Conservation (phyloP, 768 basidiomycete genomes). For the Hericium rajendrae region DNA sequence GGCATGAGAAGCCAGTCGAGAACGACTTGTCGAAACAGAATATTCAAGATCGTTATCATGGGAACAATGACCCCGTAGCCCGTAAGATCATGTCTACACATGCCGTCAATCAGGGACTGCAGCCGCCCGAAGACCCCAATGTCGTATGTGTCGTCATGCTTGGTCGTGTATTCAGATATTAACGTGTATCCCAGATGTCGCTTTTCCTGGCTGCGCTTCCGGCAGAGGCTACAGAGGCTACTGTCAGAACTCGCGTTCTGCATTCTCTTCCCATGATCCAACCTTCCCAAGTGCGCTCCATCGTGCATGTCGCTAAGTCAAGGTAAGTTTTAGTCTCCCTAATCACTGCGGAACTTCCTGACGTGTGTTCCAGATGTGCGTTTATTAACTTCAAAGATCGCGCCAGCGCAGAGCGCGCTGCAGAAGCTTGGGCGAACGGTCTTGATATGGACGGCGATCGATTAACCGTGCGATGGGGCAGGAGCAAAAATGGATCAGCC, state of each 20-base stretch:
- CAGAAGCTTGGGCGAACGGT: constrained; percentile 84
- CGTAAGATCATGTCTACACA: constrained; percentile 76
- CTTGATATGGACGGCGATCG: constrained; percentile 75
- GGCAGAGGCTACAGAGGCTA: constrained; percentile 56
- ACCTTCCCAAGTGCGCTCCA: constrained; percentile 63
- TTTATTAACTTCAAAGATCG: constrained; percentile 92
- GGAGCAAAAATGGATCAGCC: constrained; percentile 36
- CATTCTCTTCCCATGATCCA: constrained; percentile 56
- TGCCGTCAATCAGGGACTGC: constrained; percentile 74
- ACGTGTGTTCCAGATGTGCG: constrained; percentile 55
- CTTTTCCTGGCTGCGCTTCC: constrained; percentile 79
- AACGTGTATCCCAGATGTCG: constrained; percentile 47
- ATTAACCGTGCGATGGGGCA: constrained; percentile 80
- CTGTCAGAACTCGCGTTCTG: constrained; percentile 62
- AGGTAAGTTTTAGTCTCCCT: constrained; percentile 29
- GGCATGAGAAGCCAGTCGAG: constrained; percentile 83
- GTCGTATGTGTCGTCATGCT: constrained; percentile 48
- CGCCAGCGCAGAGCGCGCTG: constrained; percentile 75
- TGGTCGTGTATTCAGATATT: constrained; percentile 8
- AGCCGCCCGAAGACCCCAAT: constrained; percentile 79
- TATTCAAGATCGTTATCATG: constrained; percentile 90
- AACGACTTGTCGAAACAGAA: constrained; percentile 86
- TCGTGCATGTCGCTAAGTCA: constrained; percentile 80
- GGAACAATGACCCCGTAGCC: constrained; percentile 88
- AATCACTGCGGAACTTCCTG: neutral